Percentiles rank a stretch among this genome's conserved stretches.
Conservation (phyloP, 768 basidiomycete species). For the Aureoboletus auriporus region DNA sequence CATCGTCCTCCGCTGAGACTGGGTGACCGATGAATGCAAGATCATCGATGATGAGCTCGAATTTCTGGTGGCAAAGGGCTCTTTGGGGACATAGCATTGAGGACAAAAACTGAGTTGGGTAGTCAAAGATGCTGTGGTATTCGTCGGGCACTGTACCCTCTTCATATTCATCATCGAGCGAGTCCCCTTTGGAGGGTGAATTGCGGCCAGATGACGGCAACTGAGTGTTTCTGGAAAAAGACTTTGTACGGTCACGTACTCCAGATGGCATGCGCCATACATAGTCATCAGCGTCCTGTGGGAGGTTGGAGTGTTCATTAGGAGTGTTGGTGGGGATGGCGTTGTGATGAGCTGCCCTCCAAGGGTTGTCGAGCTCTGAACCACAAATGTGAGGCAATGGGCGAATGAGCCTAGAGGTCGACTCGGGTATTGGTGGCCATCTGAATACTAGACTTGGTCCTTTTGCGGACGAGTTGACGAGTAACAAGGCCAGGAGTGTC, state of each 20-base stretch:
- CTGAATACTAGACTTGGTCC: conserved; percentile 76
- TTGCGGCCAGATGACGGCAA: conserved; percentile 47
- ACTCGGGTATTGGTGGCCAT: conserved; percentile 74
- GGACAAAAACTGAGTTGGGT: conserved; percentile 77
- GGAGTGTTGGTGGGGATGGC: conserved; percentile 24
- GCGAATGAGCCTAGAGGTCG: conserved; percentile 66
- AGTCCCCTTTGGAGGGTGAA: conserved; percentile 46
- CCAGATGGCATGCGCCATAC: conserved; percentile 58
- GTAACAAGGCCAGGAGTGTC: conserved; percentile 73
- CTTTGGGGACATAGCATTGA: conserved; percentile 73
- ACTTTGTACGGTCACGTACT: conserved; percentile 46
- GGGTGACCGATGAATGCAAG: conserved; percentile 94
- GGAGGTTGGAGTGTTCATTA: background rate
- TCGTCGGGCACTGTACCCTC: conserved; percentile 39
- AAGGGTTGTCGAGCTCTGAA: conserved; percentile 64
- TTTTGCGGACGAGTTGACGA: conserved; percentile 82
- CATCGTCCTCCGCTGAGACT: conserved; percentile 73
- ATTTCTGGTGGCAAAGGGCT: conserved; percentile 88
- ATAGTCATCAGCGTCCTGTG: conserved; percentile 43
- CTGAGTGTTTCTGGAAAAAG: conserved; percentile 43
- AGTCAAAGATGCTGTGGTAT: conserved; percentile 74
- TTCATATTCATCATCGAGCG: conserved; percentile 33
- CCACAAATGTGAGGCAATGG: conserved; percentile 51
- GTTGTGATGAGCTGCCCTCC: conserved; percentile 58
- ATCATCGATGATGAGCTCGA: conserved; percentile 88